Evolutionary conservation across 257 asterid genomes (phyloP), one percentile per base, ranked within the genome.

Genomic region (Solanum medicagineum): DNA sequence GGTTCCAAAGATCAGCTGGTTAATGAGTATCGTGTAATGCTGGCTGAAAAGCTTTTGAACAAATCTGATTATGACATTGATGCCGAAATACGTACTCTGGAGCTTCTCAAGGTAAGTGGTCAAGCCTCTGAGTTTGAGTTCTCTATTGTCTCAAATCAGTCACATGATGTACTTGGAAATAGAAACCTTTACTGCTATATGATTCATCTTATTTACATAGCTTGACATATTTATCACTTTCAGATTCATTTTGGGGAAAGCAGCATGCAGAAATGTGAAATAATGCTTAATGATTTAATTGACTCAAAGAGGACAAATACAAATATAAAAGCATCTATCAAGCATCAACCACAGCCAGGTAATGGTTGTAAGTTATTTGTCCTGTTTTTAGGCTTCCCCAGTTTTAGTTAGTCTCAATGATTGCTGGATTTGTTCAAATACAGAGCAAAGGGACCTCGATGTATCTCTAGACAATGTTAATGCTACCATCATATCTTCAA

Each of bases 191-290:
- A 26, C 47, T 77, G 47, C 47, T 77, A 5, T 51, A 77, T 77
- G 83, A 51, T 77, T 77, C 63, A 77, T 16, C 63, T 51, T 53
- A 85, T 32, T 87, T 88, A 53, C 54, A 71, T 80, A 29, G 85
- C 86, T 79, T 84, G 86, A 16, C 81, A 57, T 81, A 71, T 83
- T 16, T 87, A 59, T 55, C 55, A 80, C 85, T 85, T 90, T 84
- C 92, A 96, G 99, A 96, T 96, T 89, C 99, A 95, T 92, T 96
- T 96, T 90, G 99, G 99, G 80, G 99, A 96, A 94, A 90, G 93
- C 91, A 93, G 98, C 94, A 92, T 96, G 99, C 98, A 95, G 91
- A 93, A 89, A 88, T 96, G 99, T 87, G 99, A 96, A 91, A 95
- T 96, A 87, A 96, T 96, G 99, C 97, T 96, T 86, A 96, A 96